phyloP scores from a whole-genome alignment of 306 rosid genomes.

The Luffa aegyptiaca region DNA sequence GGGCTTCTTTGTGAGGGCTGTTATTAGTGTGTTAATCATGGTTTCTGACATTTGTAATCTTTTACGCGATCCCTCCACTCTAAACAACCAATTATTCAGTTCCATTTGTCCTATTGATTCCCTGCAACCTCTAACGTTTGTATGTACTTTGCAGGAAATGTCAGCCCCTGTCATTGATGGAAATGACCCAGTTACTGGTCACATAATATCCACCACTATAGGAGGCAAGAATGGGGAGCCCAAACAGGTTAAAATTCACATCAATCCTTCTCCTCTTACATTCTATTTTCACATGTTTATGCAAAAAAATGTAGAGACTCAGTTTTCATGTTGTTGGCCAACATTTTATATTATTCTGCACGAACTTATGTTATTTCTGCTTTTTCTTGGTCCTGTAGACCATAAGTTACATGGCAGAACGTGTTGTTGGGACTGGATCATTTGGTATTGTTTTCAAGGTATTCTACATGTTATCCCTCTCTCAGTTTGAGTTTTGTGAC shows the following conservation, averaged over 20 bases:
- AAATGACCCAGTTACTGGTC: slow-evolving; percentile 81
- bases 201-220: slow-evolving; percentile 82
- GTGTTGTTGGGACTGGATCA: slow-evolving; percentile 85
- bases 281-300: not conserved
- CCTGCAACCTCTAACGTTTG: not conserved
- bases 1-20: not conserved
- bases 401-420: slow-evolving; percentile 95
- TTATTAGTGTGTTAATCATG: not conserved
- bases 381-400: slow-evolving; percentile 43
- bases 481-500: not conserved
- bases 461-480: not conserved
- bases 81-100: not conserved
- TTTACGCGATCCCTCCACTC: not conserved
- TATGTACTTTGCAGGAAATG: slow-evolving; percentile 55
- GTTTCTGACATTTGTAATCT: not conserved
- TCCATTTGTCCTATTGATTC: not conserved
- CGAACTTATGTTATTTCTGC: slow-evolving; percentile 1
- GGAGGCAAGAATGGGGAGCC: slow-evolving; percentile 98
- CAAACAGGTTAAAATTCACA: slow-evolving; percentile 50
- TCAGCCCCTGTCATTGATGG: slow-evolving; percentile 67
- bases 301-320: not conserved
- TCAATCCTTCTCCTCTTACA: slow-evolving; percentile 1
- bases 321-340: not conserved
- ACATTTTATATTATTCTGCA: not conserved
- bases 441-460: slow-evolving; percentile 98